Conservation (phyloP, 2,329 filamentous ascomycete species). For the Colletotrichum magnum region DNA sequence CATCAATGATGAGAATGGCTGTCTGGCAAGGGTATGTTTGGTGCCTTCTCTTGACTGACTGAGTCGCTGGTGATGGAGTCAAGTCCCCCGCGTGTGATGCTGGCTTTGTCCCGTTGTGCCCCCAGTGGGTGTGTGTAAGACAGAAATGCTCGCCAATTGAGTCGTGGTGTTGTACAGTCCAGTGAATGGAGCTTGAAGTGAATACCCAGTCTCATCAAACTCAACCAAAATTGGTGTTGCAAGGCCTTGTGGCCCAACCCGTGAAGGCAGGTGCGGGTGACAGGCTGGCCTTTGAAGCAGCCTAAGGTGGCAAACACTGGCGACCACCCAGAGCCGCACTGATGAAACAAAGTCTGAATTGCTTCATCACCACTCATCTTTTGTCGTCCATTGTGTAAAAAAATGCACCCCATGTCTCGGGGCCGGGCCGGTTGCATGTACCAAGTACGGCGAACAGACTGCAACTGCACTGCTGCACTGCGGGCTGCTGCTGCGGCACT, state of each 20-base stretch:
- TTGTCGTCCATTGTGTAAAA: not conserved
- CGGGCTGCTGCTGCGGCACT: constrained; percentile 36
- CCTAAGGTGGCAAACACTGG: not conserved
- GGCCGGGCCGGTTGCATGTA: constrained; percentile 32
- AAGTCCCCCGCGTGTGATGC: too few species aligned
- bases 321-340: not conserved
- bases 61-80: too few species aligned
- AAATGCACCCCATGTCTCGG: constrained; percentile 38
- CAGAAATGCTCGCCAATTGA: too few species aligned
- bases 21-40: too few species aligned
- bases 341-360: not conserved
- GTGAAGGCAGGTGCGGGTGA: not conserved
- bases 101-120: too few species aligned
- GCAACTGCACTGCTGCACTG: constrained; percentile 16
- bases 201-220: not conserved
- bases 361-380: not conserved
- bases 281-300: not conserved
- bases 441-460: constrained; percentile 14
- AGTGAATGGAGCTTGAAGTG: not conserved
- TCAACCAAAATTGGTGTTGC: not conserved
- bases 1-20: too few species aligned
- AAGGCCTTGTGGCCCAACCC: not conserved
- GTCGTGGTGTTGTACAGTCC: too few species aligned
- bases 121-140: too few species aligned
- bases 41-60: too few species aligned